Evolutionary conservation across 306 rosid species (phyloP).

Genomic region (Glycine latifolia): DNA sequence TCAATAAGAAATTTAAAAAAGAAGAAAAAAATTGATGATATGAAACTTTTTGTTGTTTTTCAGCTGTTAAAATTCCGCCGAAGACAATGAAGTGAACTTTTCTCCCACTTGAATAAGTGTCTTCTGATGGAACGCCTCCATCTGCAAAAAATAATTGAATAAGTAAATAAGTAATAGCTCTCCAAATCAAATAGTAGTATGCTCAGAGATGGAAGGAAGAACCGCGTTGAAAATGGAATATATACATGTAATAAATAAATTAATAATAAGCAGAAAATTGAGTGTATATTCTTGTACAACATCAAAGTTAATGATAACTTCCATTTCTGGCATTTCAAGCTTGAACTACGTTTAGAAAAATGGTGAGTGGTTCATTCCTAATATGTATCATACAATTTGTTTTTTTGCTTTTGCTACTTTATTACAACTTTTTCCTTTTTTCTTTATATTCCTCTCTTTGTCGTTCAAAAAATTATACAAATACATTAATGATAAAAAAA

Average conservation of each 20-base stretch:
- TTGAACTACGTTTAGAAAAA: neutral
- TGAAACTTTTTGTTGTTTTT: conserved; percentile 29
- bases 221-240: neutral
- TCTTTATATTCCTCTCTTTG: too few relatives aligned
- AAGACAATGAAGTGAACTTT: conserved; percentile 30
- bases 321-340: neutral
- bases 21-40: neutral
- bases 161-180: neutral
- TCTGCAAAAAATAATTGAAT: neutral
- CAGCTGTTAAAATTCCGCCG: conserved; percentile 41
- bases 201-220: neutral
- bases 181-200: neutral
- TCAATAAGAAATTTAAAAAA: too few relatives aligned
- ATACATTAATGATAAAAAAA: too few relatives aligned
- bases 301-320: neutral
- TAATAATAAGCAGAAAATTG: neutral
- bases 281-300: neutral
- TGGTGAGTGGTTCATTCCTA: too few relatives aligned
- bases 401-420: too few relatives aligned
- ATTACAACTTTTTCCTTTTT: too few relatives aligned
- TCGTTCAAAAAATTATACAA: too few relatives aligned
- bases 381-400: too few relatives aligned
- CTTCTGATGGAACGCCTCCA: neutral
- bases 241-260: conserved; percentile 16
- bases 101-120: neutral